Conservation (phyloP, 1,284 basidiomycete genomes). For the Boletus semigastroideus region DNA sequence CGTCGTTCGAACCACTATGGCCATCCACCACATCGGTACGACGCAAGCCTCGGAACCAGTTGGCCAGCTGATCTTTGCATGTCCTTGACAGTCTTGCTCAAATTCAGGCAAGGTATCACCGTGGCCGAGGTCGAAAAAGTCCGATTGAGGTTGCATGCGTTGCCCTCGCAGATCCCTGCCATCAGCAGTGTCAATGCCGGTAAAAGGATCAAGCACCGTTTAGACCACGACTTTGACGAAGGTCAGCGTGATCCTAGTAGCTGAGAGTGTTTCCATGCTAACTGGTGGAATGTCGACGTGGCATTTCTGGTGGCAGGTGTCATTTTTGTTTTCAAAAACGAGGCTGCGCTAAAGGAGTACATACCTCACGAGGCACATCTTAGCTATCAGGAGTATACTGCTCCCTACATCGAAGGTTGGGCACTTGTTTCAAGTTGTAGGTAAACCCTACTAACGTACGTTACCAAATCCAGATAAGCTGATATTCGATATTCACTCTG, state of each 20-base stretch:
- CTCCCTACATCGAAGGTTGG: constrained; percentile 23
- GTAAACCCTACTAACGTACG: background rate
- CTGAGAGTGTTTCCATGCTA: background rate
- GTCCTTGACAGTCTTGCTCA: constrained; percentile 16
- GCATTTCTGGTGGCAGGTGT: constrained; percentile 7
- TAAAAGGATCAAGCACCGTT: constrained; percentile 16
- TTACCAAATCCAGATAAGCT: constrained; percentile 17
- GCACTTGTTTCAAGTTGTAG: too few relatives aligned
- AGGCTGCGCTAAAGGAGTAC: constrained; percentile 15
- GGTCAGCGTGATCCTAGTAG: constrained; percentile 3
- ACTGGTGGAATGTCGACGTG: background rate
- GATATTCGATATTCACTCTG: constrained; percentile 25
- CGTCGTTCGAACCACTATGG: constrained; percentile 9
- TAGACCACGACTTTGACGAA: constrained; percentile 26
- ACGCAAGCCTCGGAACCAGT: background rate
- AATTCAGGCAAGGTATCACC: constrained; percentile 18
- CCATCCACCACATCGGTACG: constrained; percentile 29
- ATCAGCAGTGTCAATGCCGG: constrained; percentile 17
- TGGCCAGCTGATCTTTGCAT: too few relatives aligned
- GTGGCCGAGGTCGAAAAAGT: constrained; percentile 10
- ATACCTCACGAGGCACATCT: constrained; percentile 19
- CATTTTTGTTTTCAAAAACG: constrained; percentile 25
- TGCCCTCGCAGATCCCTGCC: constrained; percentile 18
- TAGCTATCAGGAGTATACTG: constrained; percentile 4
- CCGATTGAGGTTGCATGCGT: background rate